Base-by-base conservation (phyloP, 805 yeast species). In the Pichia thaimueangensis region DNA sequence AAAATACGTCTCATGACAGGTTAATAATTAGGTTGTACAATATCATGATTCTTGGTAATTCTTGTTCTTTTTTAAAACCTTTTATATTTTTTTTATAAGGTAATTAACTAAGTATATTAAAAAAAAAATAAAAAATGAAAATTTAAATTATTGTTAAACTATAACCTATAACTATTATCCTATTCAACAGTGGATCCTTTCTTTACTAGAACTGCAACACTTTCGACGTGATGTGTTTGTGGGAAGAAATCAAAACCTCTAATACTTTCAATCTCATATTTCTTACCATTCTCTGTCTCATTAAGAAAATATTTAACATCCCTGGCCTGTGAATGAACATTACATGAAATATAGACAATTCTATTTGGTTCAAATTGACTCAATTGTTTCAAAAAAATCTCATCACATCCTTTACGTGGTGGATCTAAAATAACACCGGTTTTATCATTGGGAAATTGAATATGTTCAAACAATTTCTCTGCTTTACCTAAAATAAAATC, bases 341-440 rank as follows among this genome's bases (percentile, higher is more conserved):
- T 93, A 70, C 98, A 93, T 48, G 96, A 86, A 44, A 93, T 85
- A 64, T 93, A 93, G n/a, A 93, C 94, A 42, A 93, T 78, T 53
- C 80, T 80, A 13, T 83, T 83, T 3, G 98, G 97, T 48, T 75
- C 70, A 63, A 85, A 93, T 17, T 71, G 86, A 17, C 93, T 74
- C 44, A 93, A 69, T 65, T 93, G 98, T 51, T 82, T 78, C 63
- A 93, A 69, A 58, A 93, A 93, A 9, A 78, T 78, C 39, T 80
- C 84, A 61, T 89, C 97, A 63, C 97, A 91, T 2, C 98, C 98
- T 62, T 91, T 93, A 61, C 98, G 79, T 33, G 97, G 96, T 4
- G 98, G 98, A 62, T 93, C 98, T 55, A 93, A 74, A 45, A 93
- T 88, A 29, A 93, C 93, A 10, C 95, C 79, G 0, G 97, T 93